Conservation (phyloP, 345 rosid genomes). For the Boechera stricta region DNA sequence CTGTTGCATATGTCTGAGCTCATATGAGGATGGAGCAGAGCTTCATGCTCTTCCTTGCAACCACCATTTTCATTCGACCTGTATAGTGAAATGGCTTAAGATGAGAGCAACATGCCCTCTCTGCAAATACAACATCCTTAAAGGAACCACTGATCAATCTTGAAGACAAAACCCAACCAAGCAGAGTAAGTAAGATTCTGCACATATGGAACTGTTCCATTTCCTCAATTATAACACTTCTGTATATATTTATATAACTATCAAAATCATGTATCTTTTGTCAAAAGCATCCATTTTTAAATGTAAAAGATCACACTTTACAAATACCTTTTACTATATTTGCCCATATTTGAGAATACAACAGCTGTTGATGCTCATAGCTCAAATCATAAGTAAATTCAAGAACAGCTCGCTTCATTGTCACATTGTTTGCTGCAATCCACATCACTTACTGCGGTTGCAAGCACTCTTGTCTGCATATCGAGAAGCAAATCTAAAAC, state of each 20-base stretch:
- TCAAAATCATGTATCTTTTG: slow-evolving; percentile 25
- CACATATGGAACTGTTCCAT: slow-evolving; percentile 26
- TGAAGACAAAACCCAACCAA: slow-evolving; percentile 40
- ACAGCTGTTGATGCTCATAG: neutral
- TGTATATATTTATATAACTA: slow-evolving; percentile 27
- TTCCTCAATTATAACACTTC: neutral
- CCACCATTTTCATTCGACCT: slow-evolving; percentile 87
- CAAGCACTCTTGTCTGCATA: slow-evolving; percentile 49
- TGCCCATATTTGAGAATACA: neutral
- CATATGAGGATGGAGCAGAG: slow-evolving; percentile 86
- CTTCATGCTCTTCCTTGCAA: slow-evolving; percentile 89
- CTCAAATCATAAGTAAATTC: neutral
- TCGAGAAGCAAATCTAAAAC: slow-evolving; percentile 47
- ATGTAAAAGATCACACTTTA: slow-evolving; percentile 22
- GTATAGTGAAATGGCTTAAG: slow-evolving; percentile 96
- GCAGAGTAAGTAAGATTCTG: slow-evolving; percentile 6
- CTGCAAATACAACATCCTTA: slow-evolving; percentile 94
- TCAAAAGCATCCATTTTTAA: slow-evolving; percentile 7
- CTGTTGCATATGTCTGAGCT: slow-evolving; percentile 87
- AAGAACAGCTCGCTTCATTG: slow-evolving; percentile 28
- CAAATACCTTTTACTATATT: neutral
- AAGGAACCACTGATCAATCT: slow-evolving; percentile 72
- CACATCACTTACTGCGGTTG: slow-evolving; percentile 1
- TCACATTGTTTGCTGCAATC: slow-evolving; percentile 33
- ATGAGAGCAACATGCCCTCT: slow-evolving; percentile 98